Conservation (phyloP, 1,284 basidiomycete genomes). For the Rhodotorula sp. region DNA sequence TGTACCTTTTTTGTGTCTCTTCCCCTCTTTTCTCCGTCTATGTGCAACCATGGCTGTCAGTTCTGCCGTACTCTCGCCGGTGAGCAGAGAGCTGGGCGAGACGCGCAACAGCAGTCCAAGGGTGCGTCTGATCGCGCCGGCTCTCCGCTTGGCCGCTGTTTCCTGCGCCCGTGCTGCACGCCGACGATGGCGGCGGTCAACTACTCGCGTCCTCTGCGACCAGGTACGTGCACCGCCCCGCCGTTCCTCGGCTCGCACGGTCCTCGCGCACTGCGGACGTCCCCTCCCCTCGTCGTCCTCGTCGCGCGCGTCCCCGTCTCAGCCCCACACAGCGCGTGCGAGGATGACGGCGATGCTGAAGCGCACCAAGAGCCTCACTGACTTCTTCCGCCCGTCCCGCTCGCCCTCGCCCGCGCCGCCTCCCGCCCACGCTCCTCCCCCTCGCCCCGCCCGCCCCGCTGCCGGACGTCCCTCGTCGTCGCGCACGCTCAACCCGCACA, state of each 20-base stretch:
- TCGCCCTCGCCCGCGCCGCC: neutral
- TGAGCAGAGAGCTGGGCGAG: too few relatives aligned
- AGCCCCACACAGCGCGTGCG: neutral
- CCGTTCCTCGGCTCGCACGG: neutral
- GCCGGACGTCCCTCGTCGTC: neutral
- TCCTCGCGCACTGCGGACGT: neutral
- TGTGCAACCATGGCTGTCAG: too few relatives aligned
- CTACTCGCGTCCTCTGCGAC: neutral
- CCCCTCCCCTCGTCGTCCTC: neutral
- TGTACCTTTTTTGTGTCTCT: neutral
- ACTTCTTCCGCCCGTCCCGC: neutral
- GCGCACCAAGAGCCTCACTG: conserved; percentile 6
- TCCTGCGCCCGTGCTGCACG: neutral
- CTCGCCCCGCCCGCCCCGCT: neutral
- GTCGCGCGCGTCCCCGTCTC: neutral
- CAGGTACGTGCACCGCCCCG: neutral
- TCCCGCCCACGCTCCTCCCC: neutral
- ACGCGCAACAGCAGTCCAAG: too few relatives aligned
- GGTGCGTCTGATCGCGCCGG: too few relatives aligned
- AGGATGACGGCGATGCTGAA: neutral
- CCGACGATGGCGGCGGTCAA: neutral
- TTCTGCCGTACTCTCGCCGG: too few relatives aligned
- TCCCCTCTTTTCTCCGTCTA: neutral
- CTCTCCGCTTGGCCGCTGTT: neutral
- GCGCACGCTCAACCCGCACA: neutral